Percentiles rank a stretch among this genome's conserved stretches.
Evolutionary conservation across 129 eudicot species (phyloP).

Genomic region (Pulicaria dysenterica): DNA sequence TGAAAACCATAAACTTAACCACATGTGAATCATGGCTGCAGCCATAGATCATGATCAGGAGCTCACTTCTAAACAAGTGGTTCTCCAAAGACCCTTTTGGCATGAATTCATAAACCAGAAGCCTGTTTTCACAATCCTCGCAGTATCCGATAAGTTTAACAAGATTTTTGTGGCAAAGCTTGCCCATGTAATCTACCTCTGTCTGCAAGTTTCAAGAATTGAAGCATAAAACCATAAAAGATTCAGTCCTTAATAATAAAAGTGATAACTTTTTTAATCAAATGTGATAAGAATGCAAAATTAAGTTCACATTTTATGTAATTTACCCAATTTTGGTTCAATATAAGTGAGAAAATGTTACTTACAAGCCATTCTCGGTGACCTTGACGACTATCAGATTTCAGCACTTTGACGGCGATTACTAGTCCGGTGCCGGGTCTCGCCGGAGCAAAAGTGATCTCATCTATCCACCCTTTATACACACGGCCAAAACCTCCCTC

Average conservation of each 20-base stretch:
- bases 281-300: no score
- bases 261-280: no score
- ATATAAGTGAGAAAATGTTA: not conserved
- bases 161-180: slow-evolving; percentile 61
- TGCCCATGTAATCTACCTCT: slow-evolving; percentile 70
- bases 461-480: slow-evolving; percentile 72
- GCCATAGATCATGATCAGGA: not conserved
- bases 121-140: slow-evolving; percentile 54
- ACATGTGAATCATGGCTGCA: not conserved
- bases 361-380: slow-evolving; percentile 82
- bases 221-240: not conserved
- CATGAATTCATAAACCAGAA: slow-evolving; percentile 72
- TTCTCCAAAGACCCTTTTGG: slow-evolving; percentile 70
- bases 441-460: slow-evolving; percentile 47
- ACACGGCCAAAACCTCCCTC: slow-evolving; percentile 71
- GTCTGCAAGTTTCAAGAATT: slow-evolving; percentile 43
- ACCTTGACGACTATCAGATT: slow-evolving; percentile 62
- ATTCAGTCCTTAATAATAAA: no score
- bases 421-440: slow-evolving; percentile 63
- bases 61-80: slow-evolving; percentile 67
- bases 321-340: not conserved
- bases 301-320: no score
- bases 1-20: not conserved
- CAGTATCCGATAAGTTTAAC: slow-evolving; percentile 77
- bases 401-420: slow-evolving; percentile 63